phyloP scores from a whole-genome alignment of 371 early-diverging fungal genomes.

The Antonospora locustae region DNA sequence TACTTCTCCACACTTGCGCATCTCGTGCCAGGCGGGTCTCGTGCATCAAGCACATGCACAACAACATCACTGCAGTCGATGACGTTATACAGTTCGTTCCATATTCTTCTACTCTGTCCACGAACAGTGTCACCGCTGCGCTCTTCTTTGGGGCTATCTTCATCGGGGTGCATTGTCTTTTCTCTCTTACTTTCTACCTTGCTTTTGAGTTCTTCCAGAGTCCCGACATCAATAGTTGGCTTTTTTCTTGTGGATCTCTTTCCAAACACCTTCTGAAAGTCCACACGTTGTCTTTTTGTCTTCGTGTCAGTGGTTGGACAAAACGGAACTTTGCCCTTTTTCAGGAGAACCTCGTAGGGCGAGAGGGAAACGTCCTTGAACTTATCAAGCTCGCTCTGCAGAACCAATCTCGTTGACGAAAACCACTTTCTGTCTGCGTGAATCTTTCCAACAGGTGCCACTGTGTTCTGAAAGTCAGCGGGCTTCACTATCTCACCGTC shows the following conservation, averaged over 20 bases:
- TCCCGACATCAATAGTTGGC: slow-evolving; percentile 59
- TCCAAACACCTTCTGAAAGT: slow-evolving; percentile 73
- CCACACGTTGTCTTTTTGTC: slow-evolving; percentile 62
- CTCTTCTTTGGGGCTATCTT: not conserved
- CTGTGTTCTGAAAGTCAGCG: slow-evolving; percentile 73
- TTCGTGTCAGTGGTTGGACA: slow-evolving; percentile 65
- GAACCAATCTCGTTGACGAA: slow-evolving; percentile 65
- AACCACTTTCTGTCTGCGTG: slow-evolving; percentile 91
- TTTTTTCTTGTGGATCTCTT: slow-evolving; percentile 75
- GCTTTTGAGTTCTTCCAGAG: slow-evolving; percentile 67
- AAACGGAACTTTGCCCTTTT: slow-evolving; percentile 86
- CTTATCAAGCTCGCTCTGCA: slow-evolving; percentile 67
- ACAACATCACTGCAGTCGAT: slow-evolving; percentile 93
- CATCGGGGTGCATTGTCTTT: slow-evolving; percentile 5
- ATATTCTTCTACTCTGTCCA: slow-evolving; percentile 90
- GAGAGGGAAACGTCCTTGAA: slow-evolving; percentile 61
- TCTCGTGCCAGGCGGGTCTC: slow-evolving; percentile 88
- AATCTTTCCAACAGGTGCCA: slow-evolving; percentile 63
- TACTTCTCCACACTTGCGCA: slow-evolving; percentile 76
- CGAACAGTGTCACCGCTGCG: slow-evolving; percentile 57
- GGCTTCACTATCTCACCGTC: slow-evolving; percentile 79
- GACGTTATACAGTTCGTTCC: slow-evolving; percentile 97
- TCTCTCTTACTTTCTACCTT: slow-evolving; percentile 57
- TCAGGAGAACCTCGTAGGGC: slow-evolving; percentile 82
- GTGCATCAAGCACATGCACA: slow-evolving; percentile 88